These are phyloP conservation scores for Zalerion maritima DNA, from an alignment of 495 filamentous ascomycete genomes.

Conservation along the genomic window DNA sequence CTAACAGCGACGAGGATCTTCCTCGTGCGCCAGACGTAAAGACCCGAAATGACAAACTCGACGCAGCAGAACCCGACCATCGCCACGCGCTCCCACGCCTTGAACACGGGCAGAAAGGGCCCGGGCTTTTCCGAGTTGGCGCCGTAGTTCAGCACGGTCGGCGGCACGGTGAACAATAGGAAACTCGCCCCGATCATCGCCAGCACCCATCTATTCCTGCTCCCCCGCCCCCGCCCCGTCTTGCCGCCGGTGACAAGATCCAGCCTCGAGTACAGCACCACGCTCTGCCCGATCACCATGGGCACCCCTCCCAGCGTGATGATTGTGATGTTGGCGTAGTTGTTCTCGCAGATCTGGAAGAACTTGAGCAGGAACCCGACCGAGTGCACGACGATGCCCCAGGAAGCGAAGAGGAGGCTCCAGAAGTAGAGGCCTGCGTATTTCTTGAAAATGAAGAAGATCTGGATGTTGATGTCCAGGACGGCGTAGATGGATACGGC, in stretches of 20 bases:
- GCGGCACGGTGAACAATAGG: constrained; percentile 38
- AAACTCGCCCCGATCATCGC: constrained; percentile 45
- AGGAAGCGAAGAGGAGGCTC: constrained; percentile 21
- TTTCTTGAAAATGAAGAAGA: constrained; percentile 23
- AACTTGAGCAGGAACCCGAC: constrained; percentile 49
- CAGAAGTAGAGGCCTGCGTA: constrained; percentile 29
- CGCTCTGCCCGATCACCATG: constrained; percentile 54
- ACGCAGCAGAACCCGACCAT: constrained; percentile 48
- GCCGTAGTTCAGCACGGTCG: constrained; percentile 41
- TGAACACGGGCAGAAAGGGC: constrained; percentile 28
- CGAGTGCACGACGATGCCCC: constrained; percentile 42
- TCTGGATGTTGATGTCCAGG: constrained; percentile 24
- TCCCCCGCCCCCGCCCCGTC: too few relatives aligned
- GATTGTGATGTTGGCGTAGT: constrained; percentile 28
- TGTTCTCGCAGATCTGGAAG: constrained; percentile 29
- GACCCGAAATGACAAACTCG: constrained; percentile 42
- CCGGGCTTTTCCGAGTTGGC: constrained; percentile 28
- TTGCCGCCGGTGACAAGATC: constrained; percentile 41
- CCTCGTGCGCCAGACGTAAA: constrained; percentile 45
- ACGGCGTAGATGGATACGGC: constrained; percentile 28
- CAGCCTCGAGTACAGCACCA: constrained; percentile 53
- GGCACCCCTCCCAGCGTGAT: constrained; percentile 42
- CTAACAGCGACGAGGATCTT: constrained; percentile 30
- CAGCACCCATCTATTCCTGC: constrained; percentile 35
- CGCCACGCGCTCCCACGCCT: constrained; percentile 48